phyloP scores from a whole-genome alignment of 306 rosid species.

The Hippophae rhamnoides region DNA sequence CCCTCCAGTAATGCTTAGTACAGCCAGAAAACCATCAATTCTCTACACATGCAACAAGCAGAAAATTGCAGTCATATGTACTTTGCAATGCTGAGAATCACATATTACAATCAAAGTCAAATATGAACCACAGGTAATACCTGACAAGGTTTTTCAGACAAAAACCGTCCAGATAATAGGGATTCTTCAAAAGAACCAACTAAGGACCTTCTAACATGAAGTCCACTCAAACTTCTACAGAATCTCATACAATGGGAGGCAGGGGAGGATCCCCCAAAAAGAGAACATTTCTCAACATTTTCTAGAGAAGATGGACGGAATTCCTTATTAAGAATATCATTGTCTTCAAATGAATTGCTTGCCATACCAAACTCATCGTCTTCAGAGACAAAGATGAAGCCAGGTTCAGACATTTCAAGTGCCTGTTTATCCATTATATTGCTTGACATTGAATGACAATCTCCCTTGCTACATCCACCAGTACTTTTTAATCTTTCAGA shows the following conservation, averaged over 20 bases:
- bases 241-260: conserved; percentile 39
- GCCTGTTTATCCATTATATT: conserved; percentile 24
- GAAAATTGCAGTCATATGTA: conserved; percentile 11
- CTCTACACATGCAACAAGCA: conserved; percentile 39
- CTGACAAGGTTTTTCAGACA: conserved; percentile 60
- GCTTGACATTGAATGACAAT: conserved; percentile 25
- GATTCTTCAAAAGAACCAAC: conserved; percentile 99
- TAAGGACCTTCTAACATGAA: conserved; percentile 72
- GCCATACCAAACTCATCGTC: conserved; percentile 37
- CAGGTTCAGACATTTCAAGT: conserved; percentile 31
- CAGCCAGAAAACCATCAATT: conserved; percentile 90
- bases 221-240: conserved; percentile 78
- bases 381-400: conserved; percentile 23
- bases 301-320: conserved; percentile 63
- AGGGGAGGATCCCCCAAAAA: conserved; percentile 40
- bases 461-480: conserved; percentile 30
- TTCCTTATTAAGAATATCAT: conserved; percentile 42
- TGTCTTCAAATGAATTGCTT: conserved; percentile 49
- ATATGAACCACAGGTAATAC: conserved; percentile 29
- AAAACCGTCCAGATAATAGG: conserved; percentile 83
- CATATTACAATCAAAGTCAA: conserved; percentile 17
- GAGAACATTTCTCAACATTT: conserved; percentile 30
- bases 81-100: conserved; percentile 4
- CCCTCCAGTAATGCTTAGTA: conserved; percentile 80
- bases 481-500: conserved; percentile 54